These are phyloP conservation scores for Pyrenula aspistea DNA, from an alignment of 495 filamentous ascomycete species.

Conservation along the genomic window DNA sequence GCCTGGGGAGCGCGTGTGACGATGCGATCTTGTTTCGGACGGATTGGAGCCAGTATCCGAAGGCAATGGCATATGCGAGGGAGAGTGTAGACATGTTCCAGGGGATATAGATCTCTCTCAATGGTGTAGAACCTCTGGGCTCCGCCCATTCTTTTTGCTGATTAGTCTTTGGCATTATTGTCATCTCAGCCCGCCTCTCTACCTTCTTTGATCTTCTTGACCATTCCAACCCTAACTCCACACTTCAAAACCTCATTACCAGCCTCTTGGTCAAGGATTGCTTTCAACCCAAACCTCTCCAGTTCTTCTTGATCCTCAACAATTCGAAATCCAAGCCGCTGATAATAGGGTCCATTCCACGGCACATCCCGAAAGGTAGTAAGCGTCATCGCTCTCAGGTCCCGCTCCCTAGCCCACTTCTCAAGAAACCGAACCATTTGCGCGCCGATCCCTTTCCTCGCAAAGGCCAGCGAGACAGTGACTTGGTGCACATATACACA, in stretches of 20 bases:
- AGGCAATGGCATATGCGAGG: neutral
- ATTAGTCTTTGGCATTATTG: no score
- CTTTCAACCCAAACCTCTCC: neutral
- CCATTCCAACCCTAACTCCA: neutral
- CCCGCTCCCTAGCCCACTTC: neutral
- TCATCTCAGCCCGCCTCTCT: no score
- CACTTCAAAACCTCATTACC: neutral
- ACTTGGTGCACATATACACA: neutral
- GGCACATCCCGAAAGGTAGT: neutral
- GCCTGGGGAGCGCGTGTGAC: conserved; percentile 25
- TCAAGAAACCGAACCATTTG: neutral
- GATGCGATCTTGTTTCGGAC: neutral
- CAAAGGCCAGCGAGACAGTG: neutral
- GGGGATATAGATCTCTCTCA: neutral
- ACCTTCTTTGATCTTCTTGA: neutral
- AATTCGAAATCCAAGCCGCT: neutral
- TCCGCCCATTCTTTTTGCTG: no score
- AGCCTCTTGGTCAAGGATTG: neutral
- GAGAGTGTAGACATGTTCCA: neutral
- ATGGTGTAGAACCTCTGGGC: no score
- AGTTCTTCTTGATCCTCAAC: neutral
- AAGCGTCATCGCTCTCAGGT: neutral
- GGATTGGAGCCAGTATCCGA: neutral
- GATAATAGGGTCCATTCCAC: neutral
- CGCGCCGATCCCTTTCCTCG: neutral